Evolutionary conservation across 768 basidiomycete species (phyloP).

Genomic region (Phaeotremella fagi): DNA sequence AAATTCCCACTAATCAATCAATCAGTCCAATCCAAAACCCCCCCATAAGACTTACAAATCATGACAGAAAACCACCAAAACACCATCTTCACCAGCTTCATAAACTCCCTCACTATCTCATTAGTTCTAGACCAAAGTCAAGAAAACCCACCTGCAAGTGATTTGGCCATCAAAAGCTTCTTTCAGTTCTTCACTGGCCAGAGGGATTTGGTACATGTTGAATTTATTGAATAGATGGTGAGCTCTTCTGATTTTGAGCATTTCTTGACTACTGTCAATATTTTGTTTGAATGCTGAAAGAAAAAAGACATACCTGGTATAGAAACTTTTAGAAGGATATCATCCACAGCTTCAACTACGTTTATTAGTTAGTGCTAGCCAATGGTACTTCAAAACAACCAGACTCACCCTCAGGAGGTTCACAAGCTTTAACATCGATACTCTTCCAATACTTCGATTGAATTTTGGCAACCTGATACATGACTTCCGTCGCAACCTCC

Average conservation of each 20-base stretch:
- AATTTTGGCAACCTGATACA: slow-evolving; percentile 78
- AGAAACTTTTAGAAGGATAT: slow-evolving; percentile 5
- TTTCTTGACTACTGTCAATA: no score
- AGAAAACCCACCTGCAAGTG: slow-evolving; percentile 71
- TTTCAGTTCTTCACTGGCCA: slow-evolving; percentile 62
- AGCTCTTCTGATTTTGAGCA: slow-evolving; percentile 84
- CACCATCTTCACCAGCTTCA: slow-evolving; percentile 50
- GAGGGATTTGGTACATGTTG: slow-evolving; percentile 73
- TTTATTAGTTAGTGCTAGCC: slow-evolving; percentile 4
- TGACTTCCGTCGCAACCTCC: slow-evolving; percentile 78
- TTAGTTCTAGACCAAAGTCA: slow-evolving; percentile 1
- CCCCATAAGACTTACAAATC: slow-evolving; percentile 83
- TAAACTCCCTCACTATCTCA: slow-evolving; percentile 65
- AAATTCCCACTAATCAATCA: slow-evolving; percentile 68
- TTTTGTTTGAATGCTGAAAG: no score
- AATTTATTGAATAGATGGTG: slow-evolving; percentile 71
- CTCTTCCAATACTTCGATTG: slow-evolving; percentile 90
- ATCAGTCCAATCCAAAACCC: not conserved
- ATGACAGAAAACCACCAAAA: slow-evolving; percentile 78
- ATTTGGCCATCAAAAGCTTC: slow-evolving; percentile 74
- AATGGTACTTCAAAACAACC: not conserved
- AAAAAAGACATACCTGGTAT: slow-evolving; percentile 5
- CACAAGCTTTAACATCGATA: slow-evolving; percentile 73
- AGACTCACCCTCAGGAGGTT: slow-evolving; percentile 68
- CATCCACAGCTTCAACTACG: slow-evolving; percentile 13